Evolutionary conservation across 23 red algal species (phyloP), one percentile per base, ranked within the genome.

Genomic region (Pyropia haitanensis): DNA sequence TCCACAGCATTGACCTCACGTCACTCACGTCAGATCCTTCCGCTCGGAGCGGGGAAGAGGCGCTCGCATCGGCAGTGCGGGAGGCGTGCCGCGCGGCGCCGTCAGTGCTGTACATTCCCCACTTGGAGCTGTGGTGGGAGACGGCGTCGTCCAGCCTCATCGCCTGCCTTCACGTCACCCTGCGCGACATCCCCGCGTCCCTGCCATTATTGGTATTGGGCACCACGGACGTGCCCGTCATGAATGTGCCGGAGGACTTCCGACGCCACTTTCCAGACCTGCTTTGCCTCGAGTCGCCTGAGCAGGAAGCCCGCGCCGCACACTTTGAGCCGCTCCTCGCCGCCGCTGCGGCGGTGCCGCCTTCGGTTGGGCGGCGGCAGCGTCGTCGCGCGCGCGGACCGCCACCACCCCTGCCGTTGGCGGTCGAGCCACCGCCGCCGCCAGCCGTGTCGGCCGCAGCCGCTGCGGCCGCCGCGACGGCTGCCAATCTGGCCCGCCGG

Each of bases 61-160:
- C 90, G 32, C 82, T 95, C 1, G 71, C 80, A 31, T 56, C 69
- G 33, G 69, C 69, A 24, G 64, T 95, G 26, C 90, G 90, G 7
- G 90, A 95, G 56, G 90, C 90, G 31, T 33, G 48, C 34, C 76
- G 81, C 14, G 64, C 65, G 17, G 75, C 84, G 7, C 76, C 90
- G 2, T 86, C 90, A 1, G 78, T 95, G 13, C 46, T 95, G 15
- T 95, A 82, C 51, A 25, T 95, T 18, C 90, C 90, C 8, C 81
- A 95, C 49, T 52, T 88, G 27, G 75, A 82, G 21, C 28, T 88
- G 2, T 95, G 80, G 80, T 81, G 75, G 76, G 82, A 79, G 64
- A 61, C 65, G 26, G 76, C 81, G 3, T 64, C 58, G 3, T 67
- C 64, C 46, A 56, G 61, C 27, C 67, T 95, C 8, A 52, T 57